Conservation (phyloP, 202 grass and related monocot genomes). For the Digitaria exilis region DNA sequence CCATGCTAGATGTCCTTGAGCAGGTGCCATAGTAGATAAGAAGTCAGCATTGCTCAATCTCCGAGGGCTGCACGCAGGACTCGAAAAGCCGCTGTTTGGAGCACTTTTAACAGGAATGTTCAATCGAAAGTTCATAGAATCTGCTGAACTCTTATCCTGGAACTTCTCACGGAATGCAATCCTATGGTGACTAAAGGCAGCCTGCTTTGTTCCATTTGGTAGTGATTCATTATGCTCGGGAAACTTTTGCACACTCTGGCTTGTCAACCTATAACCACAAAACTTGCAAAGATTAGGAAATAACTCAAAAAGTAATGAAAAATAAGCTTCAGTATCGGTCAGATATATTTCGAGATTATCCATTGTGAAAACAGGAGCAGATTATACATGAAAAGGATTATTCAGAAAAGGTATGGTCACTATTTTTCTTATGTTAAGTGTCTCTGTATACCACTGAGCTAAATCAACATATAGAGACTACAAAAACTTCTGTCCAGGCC, state of each 20-base stretch:
- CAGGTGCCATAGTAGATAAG: conserved; percentile 21
- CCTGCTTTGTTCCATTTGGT: conserved; percentile 38
- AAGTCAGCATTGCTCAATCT: conserved; percentile 72
- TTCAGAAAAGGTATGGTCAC: neutral
- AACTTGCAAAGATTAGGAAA: conserved; percentile 20
- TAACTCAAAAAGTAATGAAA: conserved; percentile 1
- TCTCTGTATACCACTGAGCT: neutral
- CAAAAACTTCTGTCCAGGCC: too few relatives aligned
- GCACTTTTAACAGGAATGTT: conserved; percentile 84
- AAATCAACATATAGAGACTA: neutral
- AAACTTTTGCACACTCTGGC: conserved; percentile 45
- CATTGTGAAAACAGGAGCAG: neutral
- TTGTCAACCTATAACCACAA: conserved; percentile 42
- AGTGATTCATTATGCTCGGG: conserved; percentile 47
- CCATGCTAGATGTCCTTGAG: conserved; percentile 54
- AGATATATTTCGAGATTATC: neutral
- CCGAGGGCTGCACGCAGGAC: conserved; percentile 65
- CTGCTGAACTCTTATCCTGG: conserved; percentile 59
- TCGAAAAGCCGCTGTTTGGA: conserved; percentile 71
- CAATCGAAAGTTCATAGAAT: conserved; percentile 55
- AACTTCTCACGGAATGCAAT: conserved; percentile 56
- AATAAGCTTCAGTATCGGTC: neutral
- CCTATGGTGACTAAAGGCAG: conserved; percentile 41
- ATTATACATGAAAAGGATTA: neutral
- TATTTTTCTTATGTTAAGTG: neutral